Base-by-base conservation (phyloP, 2,329 filamentous ascomycete genomes). In the Penicillium fuscoglaucum region DNA sequence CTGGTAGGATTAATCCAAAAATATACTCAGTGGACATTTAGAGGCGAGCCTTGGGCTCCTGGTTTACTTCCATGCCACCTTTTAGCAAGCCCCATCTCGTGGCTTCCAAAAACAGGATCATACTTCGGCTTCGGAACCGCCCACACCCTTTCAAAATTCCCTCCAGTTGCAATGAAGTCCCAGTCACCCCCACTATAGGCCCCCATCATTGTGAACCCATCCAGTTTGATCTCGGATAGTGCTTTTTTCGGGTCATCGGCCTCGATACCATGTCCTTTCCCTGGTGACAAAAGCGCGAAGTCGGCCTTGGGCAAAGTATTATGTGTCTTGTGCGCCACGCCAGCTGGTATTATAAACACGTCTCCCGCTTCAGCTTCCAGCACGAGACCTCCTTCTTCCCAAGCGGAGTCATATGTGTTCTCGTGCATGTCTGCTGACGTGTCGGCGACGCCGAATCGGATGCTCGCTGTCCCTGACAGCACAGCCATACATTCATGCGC, bases 401-500 rank as follows among this genome's bases (percentile, higher is more conserved):
- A 52, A 8, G 55, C 57, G 10, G 33, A 49, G 24, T 54, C 50
- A 33, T 62, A 57, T 5, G 61, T 65, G 39, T 64, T 59, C n/a
- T 57, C 41, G 6, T 57, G 19, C 15, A 47, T 39, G 26, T 64
- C 55, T 0, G 56, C 50, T n/a, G 50, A 54, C 2, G 59, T 72
- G 58, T 85, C 83, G 0, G 79, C 82, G 4, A 80, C 82, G 3
- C 84, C 83, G 57, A 85, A 84, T 3, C 82, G 77, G 52, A 86
- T 83, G 0, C 72, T 80, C 0, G 82, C 83, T 0, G 71, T 74
- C 2, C 83, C 83, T 0, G 80, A 80, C 0, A 85, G 74, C 0
- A 86, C 83, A 21, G 75, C 79, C 81, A 86, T 85, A 67, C 79
- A 81, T 71, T 87, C 84, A 64, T 87, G 84, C 0, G 81, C 78